Percentiles rank a stretch among this genome's conserved stretches.
Conservation (phyloP, 106 monocot species). For the Dioscorea dumetorum region DNA sequence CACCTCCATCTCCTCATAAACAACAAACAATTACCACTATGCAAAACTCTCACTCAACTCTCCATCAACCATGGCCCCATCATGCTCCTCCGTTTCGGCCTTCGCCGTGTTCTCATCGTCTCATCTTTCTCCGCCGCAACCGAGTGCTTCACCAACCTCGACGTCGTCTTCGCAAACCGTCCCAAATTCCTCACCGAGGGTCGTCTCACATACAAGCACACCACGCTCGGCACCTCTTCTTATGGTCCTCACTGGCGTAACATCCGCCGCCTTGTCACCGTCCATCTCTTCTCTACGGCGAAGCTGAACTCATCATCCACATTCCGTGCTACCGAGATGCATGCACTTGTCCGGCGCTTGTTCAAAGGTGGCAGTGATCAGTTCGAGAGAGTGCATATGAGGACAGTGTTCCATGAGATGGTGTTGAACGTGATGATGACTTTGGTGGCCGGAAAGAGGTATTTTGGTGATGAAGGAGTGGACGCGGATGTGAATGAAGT, state of each 20-base stretch:
- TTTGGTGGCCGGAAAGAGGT: slow-evolving; percentile 3
- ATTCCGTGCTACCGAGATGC: neutral
- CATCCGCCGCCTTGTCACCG: slow-evolving; percentile 1
- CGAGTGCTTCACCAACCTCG: slow-evolving; percentile 3
- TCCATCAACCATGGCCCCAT: neutral
- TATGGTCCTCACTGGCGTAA: slow-evolving; percentile 14
- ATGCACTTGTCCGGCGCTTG: slow-evolving; percentile 1
- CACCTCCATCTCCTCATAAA: slow-evolving; percentile 7
- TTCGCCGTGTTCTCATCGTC: neutral
- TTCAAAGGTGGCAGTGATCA: neutral
- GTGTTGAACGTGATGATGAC: slow-evolving; percentile 6
- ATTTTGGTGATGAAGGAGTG: neutral
- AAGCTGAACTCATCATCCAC: neutral
- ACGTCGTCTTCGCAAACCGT: slow-evolving; percentile 3
- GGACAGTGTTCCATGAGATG: neutral
- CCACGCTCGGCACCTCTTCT: neutral
- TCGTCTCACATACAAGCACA: neutral
- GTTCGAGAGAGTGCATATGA: neutral
- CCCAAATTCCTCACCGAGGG: neutral
- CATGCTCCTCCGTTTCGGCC: slow-evolving; percentile 5
- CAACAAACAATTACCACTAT: neutral
- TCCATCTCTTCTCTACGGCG: slow-evolving; percentile 2
- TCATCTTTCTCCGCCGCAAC: neutral
- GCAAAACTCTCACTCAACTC: neutral
- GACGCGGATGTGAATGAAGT: neutral